Base-by-base conservation (phyloP, 2,329 filamentous ascomycete genomes). In the Blastomyces silverae region DNA sequence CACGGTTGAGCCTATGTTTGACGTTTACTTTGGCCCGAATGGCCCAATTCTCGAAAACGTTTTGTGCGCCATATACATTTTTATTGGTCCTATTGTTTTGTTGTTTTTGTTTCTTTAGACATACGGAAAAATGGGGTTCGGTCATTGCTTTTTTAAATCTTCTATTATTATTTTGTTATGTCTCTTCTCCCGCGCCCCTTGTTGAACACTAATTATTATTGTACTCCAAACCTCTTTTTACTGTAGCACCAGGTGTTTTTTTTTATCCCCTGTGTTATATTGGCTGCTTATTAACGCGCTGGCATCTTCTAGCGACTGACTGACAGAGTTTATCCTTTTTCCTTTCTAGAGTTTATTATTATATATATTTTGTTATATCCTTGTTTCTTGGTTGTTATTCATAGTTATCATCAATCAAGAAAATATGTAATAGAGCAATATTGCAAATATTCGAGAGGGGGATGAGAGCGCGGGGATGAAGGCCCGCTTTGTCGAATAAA, bases 41-140 rank as follows among this genome's bases (percentile, higher is more conserved):
- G 20, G 3, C 37, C 31, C 11, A 17, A 39, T 31, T 37, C 17
- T n/a, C 55, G 17, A n/a, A n/a, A 31, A 22, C 55, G 22, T 22
- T 22, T 8, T 34, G 34, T 57, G 55, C 31, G 55, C 34, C n/a
- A 39, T 34, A 57, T 57, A 39, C n/a, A 3, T n/a, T 57, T 57
- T 57, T 22, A n/a, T 57, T 57, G 20, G 22, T 53, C 8, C 28
- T 25, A 15, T 20, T 31, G 11, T 39, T 57, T 39, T 22, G 2
- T 37, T 56, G 34, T 57, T 37, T 22, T 20, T 39, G 55, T 22
- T 39, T 57, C 34, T 22, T 57, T 57, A 57, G 55, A 57, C 55
- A 57, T 57, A 20, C 28, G 55, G 17, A 57, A 39, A 57, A 57
- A 57, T 13, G 55, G 55, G 31, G 28, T 39, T n/a, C 8, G 55